These are phyloP conservation scores for Lentinula sp. DNA, from an alignment of 768 basidiomycete species.

Conservation along the genomic window DNA sequence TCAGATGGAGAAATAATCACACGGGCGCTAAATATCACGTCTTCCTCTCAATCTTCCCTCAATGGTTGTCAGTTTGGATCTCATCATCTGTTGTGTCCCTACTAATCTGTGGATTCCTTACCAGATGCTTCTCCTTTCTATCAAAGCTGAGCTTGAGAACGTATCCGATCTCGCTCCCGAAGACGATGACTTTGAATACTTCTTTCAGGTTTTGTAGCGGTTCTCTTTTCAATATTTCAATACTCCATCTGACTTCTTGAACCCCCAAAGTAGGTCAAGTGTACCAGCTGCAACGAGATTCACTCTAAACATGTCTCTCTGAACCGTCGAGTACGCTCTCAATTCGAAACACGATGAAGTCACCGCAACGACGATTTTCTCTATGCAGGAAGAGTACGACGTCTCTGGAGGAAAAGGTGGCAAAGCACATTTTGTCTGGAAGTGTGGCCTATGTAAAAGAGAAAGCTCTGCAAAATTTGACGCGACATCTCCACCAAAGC, in stretches of 20 bases:
- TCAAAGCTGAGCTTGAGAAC: conserved; percentile 78
- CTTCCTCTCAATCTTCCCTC: too few relatives aligned
- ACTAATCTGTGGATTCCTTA: background rate
- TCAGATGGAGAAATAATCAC: too few relatives aligned
- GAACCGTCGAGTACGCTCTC: conserved; percentile 51
- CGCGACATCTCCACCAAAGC: conserved; percentile 32
- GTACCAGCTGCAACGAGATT: conserved; percentile 70
- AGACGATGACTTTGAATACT: conserved; percentile 68
- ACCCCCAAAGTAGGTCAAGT: conserved; percentile 49
- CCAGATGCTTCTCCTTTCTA: conserved; percentile 17
- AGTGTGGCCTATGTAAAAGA: conserved; percentile 69
- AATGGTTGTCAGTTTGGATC: too few relatives aligned
- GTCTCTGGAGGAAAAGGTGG: conserved; percentile 61
- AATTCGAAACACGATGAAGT: background rate
- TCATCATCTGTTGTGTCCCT: too few relatives aligned
- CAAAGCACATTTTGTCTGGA: conserved; percentile 79
- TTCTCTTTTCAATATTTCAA: background rate
- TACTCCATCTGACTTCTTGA: background rate
- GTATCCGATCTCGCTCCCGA: conserved; percentile 65
- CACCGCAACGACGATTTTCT: background rate
- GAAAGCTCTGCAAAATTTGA: conserved; percentile 83
- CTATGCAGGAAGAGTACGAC: conserved; percentile 55
- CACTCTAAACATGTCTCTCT: conserved; percentile 65
- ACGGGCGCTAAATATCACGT: too few relatives aligned
- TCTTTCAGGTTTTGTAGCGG: conserved; percentile 54